Conservation (phyloP, 352 stramenopile species). For the Thalassiosira livingstoniorum region DNA sequence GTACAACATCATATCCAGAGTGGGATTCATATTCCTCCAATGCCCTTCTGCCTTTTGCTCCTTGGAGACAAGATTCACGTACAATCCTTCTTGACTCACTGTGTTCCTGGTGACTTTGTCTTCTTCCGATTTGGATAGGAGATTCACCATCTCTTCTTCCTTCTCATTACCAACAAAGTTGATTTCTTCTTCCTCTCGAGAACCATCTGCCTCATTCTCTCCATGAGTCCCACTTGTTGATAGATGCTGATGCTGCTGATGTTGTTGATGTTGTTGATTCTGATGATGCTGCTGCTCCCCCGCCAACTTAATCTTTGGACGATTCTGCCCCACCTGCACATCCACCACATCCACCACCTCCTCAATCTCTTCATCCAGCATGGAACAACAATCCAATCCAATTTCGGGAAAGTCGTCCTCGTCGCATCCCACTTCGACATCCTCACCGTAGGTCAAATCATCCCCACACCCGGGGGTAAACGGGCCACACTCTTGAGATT, state of each 20-base stretch:
- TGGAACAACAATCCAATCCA: conserved; percentile 55
- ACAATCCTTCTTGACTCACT: background rate
- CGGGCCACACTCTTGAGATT: too few species aligned
- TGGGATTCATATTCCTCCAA: conserved; percentile 51
- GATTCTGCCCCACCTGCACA: background rate
- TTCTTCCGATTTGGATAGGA: background rate
- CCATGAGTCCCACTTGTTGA: background rate
- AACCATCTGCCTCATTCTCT: background rate
- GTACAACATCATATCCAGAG: conserved; percentile 58
- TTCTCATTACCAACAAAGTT: background rate
- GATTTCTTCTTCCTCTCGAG: background rate
- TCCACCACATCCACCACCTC: conserved; percentile 24
- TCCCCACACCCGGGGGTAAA: too few species aligned
- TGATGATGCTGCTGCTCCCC: background rate
- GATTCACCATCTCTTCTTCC: background rate
- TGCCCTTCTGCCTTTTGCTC: conserved; percentile 32
- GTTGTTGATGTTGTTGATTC: background rate
- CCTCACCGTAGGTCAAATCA: background rate
- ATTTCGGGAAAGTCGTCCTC: conserved; percentile 41
- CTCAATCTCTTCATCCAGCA: conserved; percentile 50
- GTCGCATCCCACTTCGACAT: conserved; percentile 20
- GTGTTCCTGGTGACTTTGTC: background rate
- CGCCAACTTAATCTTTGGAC: background rate
- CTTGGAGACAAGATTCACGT: conserved; percentile 9
- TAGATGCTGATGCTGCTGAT: background rate